Evolutionary conservation across 352 stramenopile genomes (phyloP), one percentile per base, ranked within the genome.

Genomic region (Phytophthora cactorum): DNA sequence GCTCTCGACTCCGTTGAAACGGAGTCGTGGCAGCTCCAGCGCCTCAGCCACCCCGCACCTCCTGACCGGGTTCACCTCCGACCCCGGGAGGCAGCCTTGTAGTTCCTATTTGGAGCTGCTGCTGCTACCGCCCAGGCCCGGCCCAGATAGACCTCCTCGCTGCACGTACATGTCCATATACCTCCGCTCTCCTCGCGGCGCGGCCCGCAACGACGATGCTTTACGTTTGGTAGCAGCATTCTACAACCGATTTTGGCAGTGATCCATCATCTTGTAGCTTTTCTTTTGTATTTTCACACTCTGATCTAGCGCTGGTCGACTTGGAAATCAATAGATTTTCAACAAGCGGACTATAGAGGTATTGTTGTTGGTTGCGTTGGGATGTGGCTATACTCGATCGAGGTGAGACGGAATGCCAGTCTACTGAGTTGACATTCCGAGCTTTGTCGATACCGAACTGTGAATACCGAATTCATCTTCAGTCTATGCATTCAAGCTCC

Each of bases 151-250:
- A 63, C 50, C 62, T 70, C 62, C 52, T 75, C 44, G 54, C 54
- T 71, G 62, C 62, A 60, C 22, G 56, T 72, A 60, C 51, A 57
- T 67, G 55, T 61, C 44, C 29, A 39, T 53, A 70, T 34, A 71
- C 10, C 50, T 55, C 62, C 67, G 55, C 50, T 60, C 31, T 53
- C 27, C 56, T 61, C 55, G 59, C 59, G 52, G 72, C 57, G 68
- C 62, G 56, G 52, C 51, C 56, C 67, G 67, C 71, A 76, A 75
- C 71, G 70, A 78, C 70, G 71, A 76, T 76, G 67, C 71, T 74
- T 76, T 78, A 78, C 71, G 67, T 76, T 76, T 61, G 71, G 67
- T 78, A 78, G 62, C 58, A 78, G 71, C 71, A 78, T 76, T 67
- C 71, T 78, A 78, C 71, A 76, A 71, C 58, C 53, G 71, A 78